A percentile compares a stretch with the other conserved stretches of the same genome.
phyloP scores from a whole-genome alignment of 208 protist genomes.

The Wallacemonas rigidus region DNA sequence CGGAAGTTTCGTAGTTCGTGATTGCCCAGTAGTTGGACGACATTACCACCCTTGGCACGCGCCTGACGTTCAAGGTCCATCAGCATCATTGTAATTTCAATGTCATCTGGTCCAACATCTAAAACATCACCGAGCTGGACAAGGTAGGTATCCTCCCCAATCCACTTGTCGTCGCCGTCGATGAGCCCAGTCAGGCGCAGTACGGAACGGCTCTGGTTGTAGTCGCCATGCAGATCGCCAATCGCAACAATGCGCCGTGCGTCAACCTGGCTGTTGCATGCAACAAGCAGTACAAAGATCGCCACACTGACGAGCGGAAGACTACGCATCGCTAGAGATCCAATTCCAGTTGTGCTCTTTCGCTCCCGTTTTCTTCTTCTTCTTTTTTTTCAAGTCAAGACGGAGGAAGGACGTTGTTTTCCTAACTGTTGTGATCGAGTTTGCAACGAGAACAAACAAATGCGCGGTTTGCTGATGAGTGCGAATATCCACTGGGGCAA shows the following conservation, averaged over 20 bases:
- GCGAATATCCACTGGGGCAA: too few species aligned
- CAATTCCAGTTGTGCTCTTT: neutral
- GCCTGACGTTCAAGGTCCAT: slow-evolving; percentile 80
- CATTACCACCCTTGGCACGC: slow-evolving; percentile 63
- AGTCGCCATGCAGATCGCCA: slow-evolving; percentile 89
- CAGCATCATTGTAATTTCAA: slow-evolving; percentile 76
- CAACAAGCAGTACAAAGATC: slow-evolving; percentile 6
- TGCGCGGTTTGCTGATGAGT: too few species aligned
- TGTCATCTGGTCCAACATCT: slow-evolving; percentile 88
- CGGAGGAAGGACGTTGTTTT: too few species aligned
- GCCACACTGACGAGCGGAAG: neutral
- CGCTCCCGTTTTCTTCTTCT: neutral
- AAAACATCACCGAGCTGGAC: slow-evolving; percentile 92
- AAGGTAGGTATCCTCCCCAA: slow-evolving; percentile 73
- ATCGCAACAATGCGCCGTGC: slow-evolving; percentile 76
- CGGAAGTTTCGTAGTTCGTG: slow-evolving; percentile 92
- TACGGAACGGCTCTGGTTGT: slow-evolving; percentile 72
- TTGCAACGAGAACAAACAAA: too few species aligned
- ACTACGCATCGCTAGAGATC: neutral
- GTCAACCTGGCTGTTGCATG: slow-evolving; percentile 1
- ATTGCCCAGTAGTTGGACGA: slow-evolving; percentile 89
- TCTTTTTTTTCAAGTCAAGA: neutral
- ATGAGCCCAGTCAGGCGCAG: slow-evolving; percentile 73
- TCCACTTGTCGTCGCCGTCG: slow-evolving; percentile 73
- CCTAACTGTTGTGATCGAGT: too few species aligned